Evolutionary conservation across 768 basidiomycete species (phyloP).

Genomic region (Leccinum broughii): DNA sequence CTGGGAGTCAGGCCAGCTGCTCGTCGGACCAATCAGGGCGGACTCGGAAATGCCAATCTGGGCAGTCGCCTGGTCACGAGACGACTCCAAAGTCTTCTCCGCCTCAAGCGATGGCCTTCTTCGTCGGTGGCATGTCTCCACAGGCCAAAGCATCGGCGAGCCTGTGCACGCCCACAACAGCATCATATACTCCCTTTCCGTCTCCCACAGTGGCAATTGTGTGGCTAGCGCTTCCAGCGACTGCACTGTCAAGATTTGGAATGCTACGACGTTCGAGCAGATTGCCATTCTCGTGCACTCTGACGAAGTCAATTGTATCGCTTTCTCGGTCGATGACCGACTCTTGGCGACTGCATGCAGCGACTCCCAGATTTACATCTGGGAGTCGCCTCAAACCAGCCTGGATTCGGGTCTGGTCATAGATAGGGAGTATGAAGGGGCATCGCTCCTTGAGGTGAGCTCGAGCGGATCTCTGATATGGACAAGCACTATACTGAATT

Average conservation of each 20-base stretch:
- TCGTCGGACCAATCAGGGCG: slow-evolving; percentile 27
- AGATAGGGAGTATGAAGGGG: slow-evolving; percentile 22
- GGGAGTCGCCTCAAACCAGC: slow-evolving; percentile 32
- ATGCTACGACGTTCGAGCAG: slow-evolving; percentile 26
- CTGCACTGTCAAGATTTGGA: slow-evolving; percentile 32
- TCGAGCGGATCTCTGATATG: slow-evolving; percentile 1
- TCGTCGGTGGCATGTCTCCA: slow-evolving; percentile 26
- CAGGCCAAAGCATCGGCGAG: slow-evolving; percentile 24
- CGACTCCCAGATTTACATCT: slow-evolving; percentile 30
- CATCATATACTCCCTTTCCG: slow-evolving; percentile 29
- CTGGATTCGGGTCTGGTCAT: slow-evolving; percentile 32
- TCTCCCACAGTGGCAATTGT: slow-evolving; percentile 30
- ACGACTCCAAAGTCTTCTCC: slow-evolving; percentile 29
- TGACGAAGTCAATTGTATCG: slow-evolving; percentile 29
- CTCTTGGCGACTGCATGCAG: slow-evolving; percentile 34
- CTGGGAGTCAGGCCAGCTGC: slow-evolving; percentile 26
- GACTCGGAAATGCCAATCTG: slow-evolving; percentile 26
- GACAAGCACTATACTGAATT: slow-evolving; percentile 5
- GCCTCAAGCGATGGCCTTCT: slow-evolving; percentile 25
- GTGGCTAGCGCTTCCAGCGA: slow-evolving; percentile 33
- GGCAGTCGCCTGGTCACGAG: slow-evolving; percentile 33
- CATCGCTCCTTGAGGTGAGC: slow-evolving; percentile 28
- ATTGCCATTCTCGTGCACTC: slow-evolving; percentile 24
- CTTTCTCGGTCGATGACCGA: slow-evolving; percentile 33
- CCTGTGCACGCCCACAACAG: slow-evolving; percentile 25